Conservation (phyloP, 2,329 filamentous ascomycete genomes). For the Truncatella angustata region DNA sequence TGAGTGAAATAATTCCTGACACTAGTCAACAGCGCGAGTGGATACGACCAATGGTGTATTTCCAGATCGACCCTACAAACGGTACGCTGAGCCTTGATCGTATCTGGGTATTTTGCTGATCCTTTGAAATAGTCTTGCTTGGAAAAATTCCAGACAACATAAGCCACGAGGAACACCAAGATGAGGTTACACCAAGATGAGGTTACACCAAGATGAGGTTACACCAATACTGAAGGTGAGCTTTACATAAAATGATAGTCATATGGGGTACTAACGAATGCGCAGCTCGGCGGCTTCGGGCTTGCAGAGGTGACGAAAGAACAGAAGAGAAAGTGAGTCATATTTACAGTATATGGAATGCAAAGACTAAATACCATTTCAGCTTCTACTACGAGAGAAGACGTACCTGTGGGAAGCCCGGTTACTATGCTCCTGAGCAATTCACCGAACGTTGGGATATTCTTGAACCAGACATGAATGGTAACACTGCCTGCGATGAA, state of each 20-base stretch:
- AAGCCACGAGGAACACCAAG: not conserved
- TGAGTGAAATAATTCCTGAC: not conserved
- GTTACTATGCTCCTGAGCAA: slow-evolving; percentile 3
- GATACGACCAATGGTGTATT: not conserved
- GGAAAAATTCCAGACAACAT: not conserved
- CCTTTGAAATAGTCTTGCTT: not conserved
- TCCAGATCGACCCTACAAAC: not conserved
- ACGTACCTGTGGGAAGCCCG: not conserved
- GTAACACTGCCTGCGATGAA: not conserved
- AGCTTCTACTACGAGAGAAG: slow-evolving; percentile 1
- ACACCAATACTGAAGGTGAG: slow-evolving; percentile 2
- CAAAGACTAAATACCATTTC: not conserved
- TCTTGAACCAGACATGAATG: not conserved
- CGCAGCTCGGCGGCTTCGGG: not conserved
- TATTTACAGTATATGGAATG: not conserved
- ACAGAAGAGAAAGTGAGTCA: slow-evolving; percentile 1
- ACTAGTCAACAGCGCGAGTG: not conserved
- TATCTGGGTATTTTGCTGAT: not conserved
- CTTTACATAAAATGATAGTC: too few species aligned
- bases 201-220: not conserved
- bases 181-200: slow-evolving; percentile 1
- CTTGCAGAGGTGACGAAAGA: not conserved
- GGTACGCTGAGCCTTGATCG: not conserved
- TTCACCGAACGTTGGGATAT: not conserved
- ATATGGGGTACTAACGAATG: not conserved